Evolutionary conservation across 1,284 basidiomycete species (phyloP).

Genomic region (Volvariella surrecta): DNA sequence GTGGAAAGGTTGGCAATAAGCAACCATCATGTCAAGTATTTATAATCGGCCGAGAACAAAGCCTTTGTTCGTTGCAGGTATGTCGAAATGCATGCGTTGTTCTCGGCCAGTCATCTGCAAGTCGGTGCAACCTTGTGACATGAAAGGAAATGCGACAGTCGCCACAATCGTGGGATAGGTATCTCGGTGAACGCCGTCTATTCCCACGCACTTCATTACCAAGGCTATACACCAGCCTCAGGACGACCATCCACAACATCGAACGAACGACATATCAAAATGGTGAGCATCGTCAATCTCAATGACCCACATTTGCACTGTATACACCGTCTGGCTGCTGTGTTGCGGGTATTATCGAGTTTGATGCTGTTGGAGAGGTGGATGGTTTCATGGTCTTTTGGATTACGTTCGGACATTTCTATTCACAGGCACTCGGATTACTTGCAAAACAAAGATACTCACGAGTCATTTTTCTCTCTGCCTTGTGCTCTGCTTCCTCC

Average conservation of each 20-base stretch:
- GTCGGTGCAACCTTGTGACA: background rate
- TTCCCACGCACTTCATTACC: too few relatives aligned
- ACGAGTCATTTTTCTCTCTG: slow-evolving; percentile 5
- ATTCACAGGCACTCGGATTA: background rate
- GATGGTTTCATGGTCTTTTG: slow-evolving; percentile 23
- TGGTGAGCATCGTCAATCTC: slow-evolving; percentile 26
- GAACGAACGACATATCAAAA: slow-evolving; percentile 25
- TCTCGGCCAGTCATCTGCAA: background rate
- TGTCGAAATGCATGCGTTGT: slow-evolving; percentile 13
- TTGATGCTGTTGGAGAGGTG: slow-evolving; percentile 29
- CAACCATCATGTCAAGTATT: slow-evolving; percentile 9
- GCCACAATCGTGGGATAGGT: slow-evolving; percentile 1
- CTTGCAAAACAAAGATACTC: background rate
- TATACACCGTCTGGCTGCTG: slow-evolving; percentile 9
- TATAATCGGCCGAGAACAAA: slow-evolving; percentile 4
- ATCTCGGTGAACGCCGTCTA: too few relatives aligned
- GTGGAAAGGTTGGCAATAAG: slow-evolving; percentile 1
- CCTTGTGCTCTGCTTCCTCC: slow-evolving; percentile 11
- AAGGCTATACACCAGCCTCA: too few relatives aligned
- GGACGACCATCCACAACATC: slow-evolving; percentile 24
- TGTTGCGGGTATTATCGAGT: slow-evolving; percentile 10
- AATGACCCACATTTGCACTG: slow-evolving; percentile 6
- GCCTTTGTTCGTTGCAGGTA: background rate
- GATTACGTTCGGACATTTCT: slow-evolving; percentile 21
- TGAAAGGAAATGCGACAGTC: background rate